A percentile compares a stretch with the other conserved stretches of the same genome.
These are phyloP conservation scores for Colletotrichum sublineola DNA, from an alignment of 2,329 filamentous ascomycete genomes.

Conservation along the genomic window DNA sequence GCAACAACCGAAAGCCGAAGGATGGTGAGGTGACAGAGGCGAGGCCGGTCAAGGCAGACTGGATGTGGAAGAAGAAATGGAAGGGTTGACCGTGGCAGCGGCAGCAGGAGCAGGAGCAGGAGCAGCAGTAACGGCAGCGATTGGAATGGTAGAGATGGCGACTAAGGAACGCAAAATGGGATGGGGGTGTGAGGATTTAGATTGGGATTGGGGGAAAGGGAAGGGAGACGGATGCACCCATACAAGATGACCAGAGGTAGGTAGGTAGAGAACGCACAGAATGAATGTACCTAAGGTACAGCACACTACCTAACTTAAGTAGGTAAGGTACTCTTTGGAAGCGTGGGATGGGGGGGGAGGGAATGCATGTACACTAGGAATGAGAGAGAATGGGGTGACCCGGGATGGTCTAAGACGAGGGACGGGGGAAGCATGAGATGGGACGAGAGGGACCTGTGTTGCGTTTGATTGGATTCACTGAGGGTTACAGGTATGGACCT, in stretches of 20 bases:
- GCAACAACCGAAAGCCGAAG: conserved; percentile 1
- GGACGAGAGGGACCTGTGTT: conserved; percentile 27
- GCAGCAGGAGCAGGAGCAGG: background rate
- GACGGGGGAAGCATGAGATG: conserved; percentile 22
- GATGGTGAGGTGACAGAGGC: conserved; percentile 36
- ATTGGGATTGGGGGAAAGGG: conserved; percentile 3
- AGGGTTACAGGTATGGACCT: background rate
- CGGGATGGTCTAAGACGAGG: conserved; percentile 4
- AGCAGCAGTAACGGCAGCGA: conserved; percentile 1
- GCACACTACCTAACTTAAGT: background rate
- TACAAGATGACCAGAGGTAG: background rate
- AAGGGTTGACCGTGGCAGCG: conserved; percentile 6
- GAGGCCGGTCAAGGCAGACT: background rate
- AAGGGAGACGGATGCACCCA: background rate
- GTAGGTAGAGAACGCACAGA: background rate
- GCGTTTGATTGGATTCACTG: conserved; percentile 21
- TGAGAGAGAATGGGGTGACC: conserved; percentile 22
- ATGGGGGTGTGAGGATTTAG: conserved; percentile 11
- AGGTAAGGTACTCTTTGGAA: background rate
- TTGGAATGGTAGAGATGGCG: conserved; percentile 12
- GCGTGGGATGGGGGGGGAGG: background rate
- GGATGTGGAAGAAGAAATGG: conserved; percentile 17
- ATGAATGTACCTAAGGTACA: background rate
- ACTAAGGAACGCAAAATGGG: conserved; percentile 34
- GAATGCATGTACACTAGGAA: background rate